phyloP scores from a whole-genome alignment of 192 early-diverging fungal species.

The Podila verticillata region DNA sequence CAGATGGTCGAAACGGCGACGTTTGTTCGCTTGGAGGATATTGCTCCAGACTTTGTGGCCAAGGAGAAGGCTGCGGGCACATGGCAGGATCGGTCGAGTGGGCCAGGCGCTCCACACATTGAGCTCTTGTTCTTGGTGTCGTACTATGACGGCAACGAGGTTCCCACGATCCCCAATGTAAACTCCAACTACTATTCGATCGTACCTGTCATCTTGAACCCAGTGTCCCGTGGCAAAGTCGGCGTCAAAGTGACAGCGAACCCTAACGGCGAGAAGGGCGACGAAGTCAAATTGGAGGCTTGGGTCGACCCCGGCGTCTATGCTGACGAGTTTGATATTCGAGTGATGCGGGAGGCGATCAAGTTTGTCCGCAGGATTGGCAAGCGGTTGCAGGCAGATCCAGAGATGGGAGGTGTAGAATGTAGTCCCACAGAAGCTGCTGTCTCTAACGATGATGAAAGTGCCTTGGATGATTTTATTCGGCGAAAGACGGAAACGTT shows the following conservation, averaged over 20 bases:
- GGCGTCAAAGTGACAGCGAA: not conserved
- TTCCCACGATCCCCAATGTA: not conserved
- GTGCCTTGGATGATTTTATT: not conserved
- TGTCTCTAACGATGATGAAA: not conserved
- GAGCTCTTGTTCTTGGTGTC: not conserved
- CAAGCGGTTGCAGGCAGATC: not conserved
- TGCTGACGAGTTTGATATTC: not conserved
- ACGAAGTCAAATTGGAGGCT: not conserved
- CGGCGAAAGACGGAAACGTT: not conserved
- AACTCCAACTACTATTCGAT: not conserved
- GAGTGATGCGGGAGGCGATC: not conserved
- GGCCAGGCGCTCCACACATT: not conserved
- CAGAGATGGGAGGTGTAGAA: not conserved
- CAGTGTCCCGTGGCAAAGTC: not conserved
- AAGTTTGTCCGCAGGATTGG: not conserved
- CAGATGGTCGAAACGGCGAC: not conserved
- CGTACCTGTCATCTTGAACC: not conserved
- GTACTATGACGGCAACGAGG: too few species aligned
- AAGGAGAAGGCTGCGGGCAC: not conserved
- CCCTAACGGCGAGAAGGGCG: not conserved
- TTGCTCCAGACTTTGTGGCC: not conserved
- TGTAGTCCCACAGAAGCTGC: not conserved
- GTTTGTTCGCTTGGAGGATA: not conserved
- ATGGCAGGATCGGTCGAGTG: not conserved
- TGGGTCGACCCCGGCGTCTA: not conserved